phyloP scores from a whole-genome alignment of 1,284 basidiomycete species.

The Sporisorium iseilematis-ciliati region DNA sequence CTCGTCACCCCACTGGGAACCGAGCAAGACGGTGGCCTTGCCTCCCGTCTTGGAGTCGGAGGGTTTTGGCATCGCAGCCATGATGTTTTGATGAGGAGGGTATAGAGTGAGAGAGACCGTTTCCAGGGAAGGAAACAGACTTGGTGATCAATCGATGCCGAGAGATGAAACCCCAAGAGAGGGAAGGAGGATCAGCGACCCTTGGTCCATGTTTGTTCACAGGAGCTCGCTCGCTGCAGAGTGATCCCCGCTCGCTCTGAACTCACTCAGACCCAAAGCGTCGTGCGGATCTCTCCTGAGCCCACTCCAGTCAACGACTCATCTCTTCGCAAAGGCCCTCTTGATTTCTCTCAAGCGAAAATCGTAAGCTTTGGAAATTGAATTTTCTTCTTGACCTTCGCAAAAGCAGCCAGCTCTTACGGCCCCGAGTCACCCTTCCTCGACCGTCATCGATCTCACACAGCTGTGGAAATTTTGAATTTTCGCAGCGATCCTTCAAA shows the following conservation, averaged over 20 bases:
- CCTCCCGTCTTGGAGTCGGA: constrained; percentile 60
- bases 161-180: constrained; percentile 49
- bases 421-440: constrained; percentile 24
- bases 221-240: background rate
- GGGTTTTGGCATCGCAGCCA: constrained; percentile 68
- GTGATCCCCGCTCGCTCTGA: constrained; percentile 2
- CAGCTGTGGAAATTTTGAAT: background rate
- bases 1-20: constrained; percentile 69
- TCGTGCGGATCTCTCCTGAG: constrained; percentile 4
- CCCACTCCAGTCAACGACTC: background rate
- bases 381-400: constrained; percentile 19
- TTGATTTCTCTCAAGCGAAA: constrained; percentile 10
- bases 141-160: constrained; percentile 61
- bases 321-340: constrained; percentile 7
- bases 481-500: constrained; percentile 4
- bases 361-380: constrained; percentile 11
- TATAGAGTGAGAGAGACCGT: constrained; percentile 11
- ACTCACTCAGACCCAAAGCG: constrained; percentile 1
- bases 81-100: constrained; percentile 21
- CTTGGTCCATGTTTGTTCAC: constrained; percentile 10
- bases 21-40: constrained; percentile 67
- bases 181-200: constrained; percentile 18
- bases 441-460: background rate
- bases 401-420: background rate
- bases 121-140: constrained; percentile 37